Base-by-base conservation (phyloP, 176 grass and related monocot species). In the Saccharum officinarum region DNA sequence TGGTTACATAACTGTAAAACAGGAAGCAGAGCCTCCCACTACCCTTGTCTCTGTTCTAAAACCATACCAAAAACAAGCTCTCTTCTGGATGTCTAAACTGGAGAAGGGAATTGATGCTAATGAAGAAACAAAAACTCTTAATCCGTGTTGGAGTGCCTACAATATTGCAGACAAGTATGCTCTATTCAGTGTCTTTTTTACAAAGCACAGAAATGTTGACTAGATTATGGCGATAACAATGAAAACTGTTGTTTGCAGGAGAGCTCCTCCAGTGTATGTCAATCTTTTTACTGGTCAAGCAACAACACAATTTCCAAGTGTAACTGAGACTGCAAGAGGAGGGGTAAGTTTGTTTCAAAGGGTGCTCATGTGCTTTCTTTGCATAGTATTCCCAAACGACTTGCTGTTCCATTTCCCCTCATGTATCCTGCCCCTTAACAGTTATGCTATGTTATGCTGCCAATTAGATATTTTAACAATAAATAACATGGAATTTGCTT, bases 1-100 rank as follows among this genome's bases (percentile, higher is more conserved):
- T 83, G 30, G 2, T 47, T 67, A 61, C 16, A 36, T 23, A 67
- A 39, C 33, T 59, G 22, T 54, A 59, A 50, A 76, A 71, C 50
- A 98, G 95, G 95, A 98, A 98, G 92, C 89, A 74, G 80, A 95
- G 50, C 87, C 88, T 4, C 95, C 95, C 42, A 71, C 61, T 52
- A 92, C 95, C 55, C 91, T 98, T 71, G 76, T 88, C 16, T 93
- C 81, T 46, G 83, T 90, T 79, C 85, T 98, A 71, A 88, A 91
- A 79, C 95, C 92, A 4, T 98, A 98, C 77, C 92, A 98, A 73
- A 98, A 95, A 55, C 89, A 98, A 84, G 95, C 95, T 80, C 89
- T 95, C 55, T 90, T 93, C 71, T 95, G 95, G 92, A 98, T 98
- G 95, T 93, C 92, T 42, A 88, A 89, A 84, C 82, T 98, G 68